phyloP scores from a whole-genome alignment of 2,329 filamentous ascomycete species.

The Rutstroemia sydowiana region DNA sequence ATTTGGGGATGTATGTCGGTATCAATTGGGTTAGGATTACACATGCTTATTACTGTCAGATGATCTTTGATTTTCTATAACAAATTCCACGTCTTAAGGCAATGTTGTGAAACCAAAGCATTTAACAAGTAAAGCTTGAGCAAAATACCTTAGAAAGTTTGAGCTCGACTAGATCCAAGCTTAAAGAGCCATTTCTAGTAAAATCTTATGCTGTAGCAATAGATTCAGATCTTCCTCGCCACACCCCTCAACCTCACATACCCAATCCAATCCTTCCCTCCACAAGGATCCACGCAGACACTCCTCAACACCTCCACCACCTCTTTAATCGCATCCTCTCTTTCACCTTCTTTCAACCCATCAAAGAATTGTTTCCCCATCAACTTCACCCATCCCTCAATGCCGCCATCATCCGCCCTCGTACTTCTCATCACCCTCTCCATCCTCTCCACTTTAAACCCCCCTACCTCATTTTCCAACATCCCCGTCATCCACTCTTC shows the following conservation, averaged over 20 bases:
- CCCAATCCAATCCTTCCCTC: conserved; percentile 48
- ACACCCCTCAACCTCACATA: conserved; percentile 49
- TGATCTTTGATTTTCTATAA: no score
- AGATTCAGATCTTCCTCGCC: conserved; percentile 33
- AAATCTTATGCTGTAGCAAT: background rate
- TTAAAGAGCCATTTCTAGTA: background rate
- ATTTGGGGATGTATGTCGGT: no score
- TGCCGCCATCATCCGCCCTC: conserved; percentile 46
- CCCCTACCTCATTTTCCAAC: conserved; percentile 37
- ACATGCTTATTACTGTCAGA: no score
- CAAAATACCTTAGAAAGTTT: no score
- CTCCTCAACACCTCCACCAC: conserved; percentile 46
- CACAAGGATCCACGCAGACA: conserved; percentile 50
- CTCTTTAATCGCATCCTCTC: conserved; percentile 47
- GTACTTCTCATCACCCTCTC: conserved; percentile 63
- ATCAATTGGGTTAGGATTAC: no score
- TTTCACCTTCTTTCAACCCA: conserved; percentile 36
- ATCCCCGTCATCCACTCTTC: conserved; percentile 45
- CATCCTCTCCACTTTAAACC: conserved; percentile 35
- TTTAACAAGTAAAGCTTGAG: no score
- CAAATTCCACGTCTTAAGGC: no score
- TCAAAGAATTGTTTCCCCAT: conserved; percentile 56
- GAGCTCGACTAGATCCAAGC: no score
- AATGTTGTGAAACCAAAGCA: no score
- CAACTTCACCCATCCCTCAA: conserved; percentile 59